Evolutionary conservation across 83 land plant species (phyloP), one percentile per base, ranked within the genome.

Genomic region (Picea abies): DNA sequence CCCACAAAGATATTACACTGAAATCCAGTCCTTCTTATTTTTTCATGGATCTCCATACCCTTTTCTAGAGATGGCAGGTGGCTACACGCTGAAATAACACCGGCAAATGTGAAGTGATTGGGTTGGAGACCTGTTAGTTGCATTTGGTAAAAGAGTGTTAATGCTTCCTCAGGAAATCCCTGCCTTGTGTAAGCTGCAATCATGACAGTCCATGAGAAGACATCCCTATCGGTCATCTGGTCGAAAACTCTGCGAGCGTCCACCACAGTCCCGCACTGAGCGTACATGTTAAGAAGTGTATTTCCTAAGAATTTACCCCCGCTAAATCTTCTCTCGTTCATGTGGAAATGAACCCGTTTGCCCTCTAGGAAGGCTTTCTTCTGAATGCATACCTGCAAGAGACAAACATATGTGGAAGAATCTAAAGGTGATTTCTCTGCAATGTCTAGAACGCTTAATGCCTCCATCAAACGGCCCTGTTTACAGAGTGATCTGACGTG

Each of bases 61-160:
- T 23, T 4, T 0, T 10, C 14, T 4, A 60, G 32, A 17, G 22
- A 5, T 5, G 6, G 1, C 23, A 83, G 16, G 60, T 81, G 82
- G 1, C 89, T 78, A 41, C 90, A 87, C 0, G 89, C 84, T 32
- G 87, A 85, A 52, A 91, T 77, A 65, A 93, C 84, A 80, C 66
- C 87, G 19, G 86, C 75, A 49, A 73, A 72, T 37, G 83, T 83
- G 81, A 80, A 79, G 69, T 75, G 67, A 63, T 86, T 63, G 12
- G 81, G 16, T 5, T 52, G 60, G n/a, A 81, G 25, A 66, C 79
- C 41, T 14, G 25, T 60, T 29, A 4, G 32, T 16, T 49, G 80
- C 83, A 82, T 82, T 82, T 82, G 3, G 1, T 44, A 16, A 44
- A 82, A 82, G 65, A 85, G 52, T 41, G 22, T 7, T 17, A 60